Evolutionary conservation across 176 grass and related monocot species (phyloP).

Genomic region (Leersia perrieri): DNA sequence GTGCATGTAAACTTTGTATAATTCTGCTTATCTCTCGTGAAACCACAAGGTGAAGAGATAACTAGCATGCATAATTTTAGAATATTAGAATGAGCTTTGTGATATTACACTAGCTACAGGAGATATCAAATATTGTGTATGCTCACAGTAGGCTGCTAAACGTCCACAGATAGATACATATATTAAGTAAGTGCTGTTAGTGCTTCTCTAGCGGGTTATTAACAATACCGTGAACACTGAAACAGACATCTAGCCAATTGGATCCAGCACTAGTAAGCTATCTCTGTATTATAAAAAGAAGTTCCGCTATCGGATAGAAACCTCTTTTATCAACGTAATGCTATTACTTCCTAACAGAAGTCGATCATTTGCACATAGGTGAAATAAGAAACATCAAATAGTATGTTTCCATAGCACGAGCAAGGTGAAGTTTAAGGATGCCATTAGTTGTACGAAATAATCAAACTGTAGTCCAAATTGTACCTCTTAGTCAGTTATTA

Average conservation of each 20-base stretch:
- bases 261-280: background rate
- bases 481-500: background rate
- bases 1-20: background rate
- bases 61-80: background rate
- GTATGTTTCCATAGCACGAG: background rate
- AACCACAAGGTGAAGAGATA: background rate
- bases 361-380: background rate
- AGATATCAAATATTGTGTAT: background rate
- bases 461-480: background rate
- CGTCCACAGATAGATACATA: background rate
- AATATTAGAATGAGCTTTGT: background rate
- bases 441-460: conserved; percentile 14
- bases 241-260: background rate
- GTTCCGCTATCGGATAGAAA: background rate
- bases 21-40: background rate
- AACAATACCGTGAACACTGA: background rate
- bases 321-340: background rate
- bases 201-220: background rate
- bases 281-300: background rate
- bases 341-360: conserved; percentile 11
- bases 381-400: background rate
- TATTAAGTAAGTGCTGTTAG: background rate
- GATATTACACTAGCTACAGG: background rate
- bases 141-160: background rate
- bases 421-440: background rate